Evolutionary conservation across 2,329 filamentous ascomycete species (phyloP).

Genomic region (Fusarium sp.): DNA sequence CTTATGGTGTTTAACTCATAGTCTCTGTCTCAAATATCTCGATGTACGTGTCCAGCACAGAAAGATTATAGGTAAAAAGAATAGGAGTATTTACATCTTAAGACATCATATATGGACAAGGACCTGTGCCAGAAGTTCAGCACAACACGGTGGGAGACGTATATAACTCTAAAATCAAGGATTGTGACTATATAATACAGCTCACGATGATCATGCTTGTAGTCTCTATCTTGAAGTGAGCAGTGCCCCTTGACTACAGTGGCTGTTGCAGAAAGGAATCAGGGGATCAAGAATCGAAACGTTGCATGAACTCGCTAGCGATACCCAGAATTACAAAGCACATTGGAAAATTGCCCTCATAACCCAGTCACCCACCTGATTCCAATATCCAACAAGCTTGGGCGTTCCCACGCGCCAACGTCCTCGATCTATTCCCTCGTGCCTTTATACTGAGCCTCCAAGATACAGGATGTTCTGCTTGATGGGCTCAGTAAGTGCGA

Average conservation of each 20-base stretch:
- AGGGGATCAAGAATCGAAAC: background rate
- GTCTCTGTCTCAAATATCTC: background rate
- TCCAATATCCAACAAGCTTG: background rate
- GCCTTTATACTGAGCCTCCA: conserved; percentile 59
- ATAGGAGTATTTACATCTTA: background rate
- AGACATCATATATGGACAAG: background rate
- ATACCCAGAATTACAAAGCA: background rate
- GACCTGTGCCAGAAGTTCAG: background rate
- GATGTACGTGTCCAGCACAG: background rate
- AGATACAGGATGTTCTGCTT: conserved; percentile 66
- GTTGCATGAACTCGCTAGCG: conserved; percentile 1
- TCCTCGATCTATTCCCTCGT: background rate
- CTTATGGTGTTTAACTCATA: background rate
- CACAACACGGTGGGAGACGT: background rate
- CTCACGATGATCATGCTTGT: background rate
- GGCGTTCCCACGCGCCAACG: background rate
- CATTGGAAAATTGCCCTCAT: background rate
- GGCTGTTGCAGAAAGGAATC: background rate
- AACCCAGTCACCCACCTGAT: background rate
- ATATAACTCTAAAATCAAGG: background rate
- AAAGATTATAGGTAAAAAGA: background rate
- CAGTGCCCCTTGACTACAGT: background rate
- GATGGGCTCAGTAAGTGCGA: conserved; percentile 58
- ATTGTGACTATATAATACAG: background rate
- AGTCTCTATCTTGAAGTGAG: background rate